Base-by-base conservation (phyloP, 768 basidiomycete species). In the Podaxis sp. region DNA sequence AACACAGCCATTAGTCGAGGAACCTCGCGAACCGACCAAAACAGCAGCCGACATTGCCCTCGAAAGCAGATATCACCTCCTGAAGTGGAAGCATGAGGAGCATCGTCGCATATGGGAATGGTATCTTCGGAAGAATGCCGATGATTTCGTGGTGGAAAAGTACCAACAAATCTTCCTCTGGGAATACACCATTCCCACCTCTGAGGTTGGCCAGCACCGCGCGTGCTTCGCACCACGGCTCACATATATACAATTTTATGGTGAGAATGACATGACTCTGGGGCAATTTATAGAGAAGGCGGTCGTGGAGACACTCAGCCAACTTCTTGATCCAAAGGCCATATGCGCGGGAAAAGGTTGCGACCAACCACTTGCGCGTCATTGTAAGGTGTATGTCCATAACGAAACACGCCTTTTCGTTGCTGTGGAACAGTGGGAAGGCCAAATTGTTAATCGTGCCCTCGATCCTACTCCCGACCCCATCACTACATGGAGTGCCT, bases 41-140 rank as follows among this genome's bases (percentile, higher is more conserved):
- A 84, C 86, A 0, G 74, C 76, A 1, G 76, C 82, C 28, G 91
- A 95, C 66, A 92, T 97, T 51, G 73, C 80, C 10, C 74, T 87
- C 38, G 89, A 95, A 68, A 93, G 91, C 67, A 82, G 79, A 18
- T 82, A 90, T 42, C 82, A 81, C 50, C 77, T 85, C 38, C 74
- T 91, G 40, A 87, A 89, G 69, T 88, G 87, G 79, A 87, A 88
- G 64, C 91, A 95, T 59, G 88, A 89, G 65, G 93, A 96, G 66
- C 90, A 93, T 64, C 83, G 90, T 38, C 87, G 91, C 46, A 84
- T 96, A 28, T 98, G 95, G 95, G 91, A 94, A 67, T 97, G 94
- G 95, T 96, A 96, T 69, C 76, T 91, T 10, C 84, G 91, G 53
- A 91, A 93, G 73, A 93, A 95, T 69, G 69, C 76, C 11, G 91